Evolutionary conservation across 2,329 filamentous ascomycete genomes (phyloP), one percentile per base, ranked within the genome.

Genomic region (Calonectria montana): DNA sequence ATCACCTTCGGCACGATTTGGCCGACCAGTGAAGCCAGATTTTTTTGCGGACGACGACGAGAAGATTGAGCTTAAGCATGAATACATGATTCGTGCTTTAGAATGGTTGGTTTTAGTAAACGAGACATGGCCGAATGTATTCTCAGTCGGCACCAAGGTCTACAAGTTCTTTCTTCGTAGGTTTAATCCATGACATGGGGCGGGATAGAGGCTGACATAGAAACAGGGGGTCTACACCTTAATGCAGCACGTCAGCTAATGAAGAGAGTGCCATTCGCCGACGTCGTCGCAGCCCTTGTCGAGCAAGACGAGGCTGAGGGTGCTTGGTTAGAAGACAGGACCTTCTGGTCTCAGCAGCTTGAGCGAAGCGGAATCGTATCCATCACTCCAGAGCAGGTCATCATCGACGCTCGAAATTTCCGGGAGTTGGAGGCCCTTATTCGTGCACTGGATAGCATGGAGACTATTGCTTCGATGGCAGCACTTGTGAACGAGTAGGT

Each of bases 121-220:
- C 62, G 92, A 90, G 15, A 88, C 94, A 67, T 96, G 93, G 92
- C 86, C 88, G 18, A 88, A 92, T 70, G 91, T 94, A 25, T 94
- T 96, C 77, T 84, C 86, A 21, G 87, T 91, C 68, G 91, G 94
- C 48, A 90, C 90, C 35, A 88, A 91, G 77, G 89, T 96, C n/a
- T 94, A 98, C 84, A 94, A 94, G 79, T 92, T 92, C 72, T 95
- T 98, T 79, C 88, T 97, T 57, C 89, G 95, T 97, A 90, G 87
- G 94, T 89, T 41, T 0, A 37, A 21, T 21, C 1, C 9, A 48
- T 47, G n/a, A 18, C n/a, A 41, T 27, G 18, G 37, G 2, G 23
- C 10, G 45, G 43, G 2, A 8, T 10, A 35, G n/a, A 18, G 6
- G 21, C 74, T 79, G 64, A 79, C 41, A 39, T 18, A 31, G 9